Percentiles rank a stretch among this genome's conserved stretches.
phyloP scores from a whole-genome alignment of 2,329 filamentous ascomycete genomes.

The Fusarium gaditjirri region DNA sequence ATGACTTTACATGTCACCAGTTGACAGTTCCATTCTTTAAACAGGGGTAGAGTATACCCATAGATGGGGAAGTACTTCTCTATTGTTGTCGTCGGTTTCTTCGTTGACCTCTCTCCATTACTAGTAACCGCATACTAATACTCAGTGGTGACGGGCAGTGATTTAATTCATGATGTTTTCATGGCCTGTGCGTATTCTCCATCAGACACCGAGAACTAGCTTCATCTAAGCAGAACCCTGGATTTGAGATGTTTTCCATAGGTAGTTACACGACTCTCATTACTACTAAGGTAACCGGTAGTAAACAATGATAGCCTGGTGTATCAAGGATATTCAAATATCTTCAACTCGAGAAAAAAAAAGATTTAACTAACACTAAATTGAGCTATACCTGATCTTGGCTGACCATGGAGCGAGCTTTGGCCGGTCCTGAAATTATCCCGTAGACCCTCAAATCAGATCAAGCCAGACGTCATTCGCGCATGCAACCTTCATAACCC shows the following conservation, averaged over 20 bases:
- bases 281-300: neutral
- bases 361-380: neutral
- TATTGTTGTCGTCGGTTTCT: neutral
- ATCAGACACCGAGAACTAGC: neutral
- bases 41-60: neutral
- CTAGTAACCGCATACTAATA: too few species aligned
- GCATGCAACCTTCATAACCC: constrained; percentile 31
- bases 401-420: constrained; percentile 7
- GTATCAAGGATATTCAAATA: neutral
- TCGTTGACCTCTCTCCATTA: neutral
- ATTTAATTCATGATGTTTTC: neutral
- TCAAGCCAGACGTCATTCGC: constrained; percentile 45
- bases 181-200: neutral
- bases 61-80: too few species aligned
- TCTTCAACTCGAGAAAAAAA: too few species aligned
- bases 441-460: constrained; percentile 30
- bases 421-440: constrained; percentile 31
- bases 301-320: neutral
- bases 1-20: neutral
- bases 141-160: neutral
- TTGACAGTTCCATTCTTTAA: neutral
- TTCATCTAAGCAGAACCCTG: neutral
- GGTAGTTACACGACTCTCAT: too few species aligned
- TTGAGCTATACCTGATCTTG: neutral
- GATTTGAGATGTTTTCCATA: neutral